Base-by-base conservation (phyloP, 441 rosid species). In the Corymbia calophylla region DNA sequence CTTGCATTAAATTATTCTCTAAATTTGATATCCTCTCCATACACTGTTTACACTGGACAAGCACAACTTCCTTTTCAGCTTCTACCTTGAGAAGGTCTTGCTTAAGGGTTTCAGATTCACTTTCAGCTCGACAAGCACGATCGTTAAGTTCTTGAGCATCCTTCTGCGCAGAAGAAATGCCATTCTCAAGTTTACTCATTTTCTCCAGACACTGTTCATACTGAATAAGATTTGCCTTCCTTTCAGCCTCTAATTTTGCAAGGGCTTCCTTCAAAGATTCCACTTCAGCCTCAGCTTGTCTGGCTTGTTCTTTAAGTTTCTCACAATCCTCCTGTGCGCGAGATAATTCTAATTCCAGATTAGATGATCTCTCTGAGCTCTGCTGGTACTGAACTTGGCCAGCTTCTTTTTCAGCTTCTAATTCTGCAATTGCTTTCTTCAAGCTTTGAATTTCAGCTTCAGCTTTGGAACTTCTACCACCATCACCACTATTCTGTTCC, bases 381-480 rank as follows among this genome's bases (percentile, higher is more conserved):
- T 93, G 94, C 85, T 93, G 97, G 93, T 95, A 97, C 94, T 96
- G 95, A 88, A 93, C 92, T 88, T 94, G 73, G 92, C 88, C 96
- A 91, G 97, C 97, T 92, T 97, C 97, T 93, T 96, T 98, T 92
- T 98, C 99, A 89, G 95, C 96, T 92, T 98, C 98, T 89, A 98
- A 93, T 93, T 94, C 97, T 82, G 96, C 91, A 89, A 97, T 95
- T 86, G 95, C 95, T 84, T 94, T 96, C 94, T 94, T 95, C 86
- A 98, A 93, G 88, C 92, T 93, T 85, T 92, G 89, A 68, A 98
- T 97, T 90, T 97, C 99, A 90, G 92, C 92, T 93, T 97, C 99
- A 35, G 96, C 94, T 93, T 93, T 95, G 84, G 84, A 91, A 93
- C 91, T 53, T 53, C 55, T 88, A n/a, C 47, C 85, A 84, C 89